A percentile compares a stretch with the other conserved stretches of the same genome.
phyloP scores from a whole-genome alignment of 2,329 filamentous ascomycete species.

The Fusarium continuum region DNA sequence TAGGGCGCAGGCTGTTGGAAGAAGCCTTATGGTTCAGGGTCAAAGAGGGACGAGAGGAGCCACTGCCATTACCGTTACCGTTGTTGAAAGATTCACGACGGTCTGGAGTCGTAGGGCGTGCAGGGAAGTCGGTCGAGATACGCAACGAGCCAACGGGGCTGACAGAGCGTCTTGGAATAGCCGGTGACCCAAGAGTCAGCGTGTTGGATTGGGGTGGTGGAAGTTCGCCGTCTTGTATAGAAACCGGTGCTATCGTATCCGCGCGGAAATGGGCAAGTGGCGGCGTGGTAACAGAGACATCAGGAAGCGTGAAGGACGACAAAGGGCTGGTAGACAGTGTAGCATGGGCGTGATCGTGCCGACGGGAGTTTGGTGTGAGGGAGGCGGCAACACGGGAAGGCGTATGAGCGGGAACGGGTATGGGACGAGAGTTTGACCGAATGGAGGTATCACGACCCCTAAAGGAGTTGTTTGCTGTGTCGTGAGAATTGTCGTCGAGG shows the following conservation, averaged over 20 bases:
- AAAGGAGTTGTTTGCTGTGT: slow-evolving; percentile 20
- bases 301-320: slow-evolving; percentile 34
- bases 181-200: slow-evolving; percentile 21
- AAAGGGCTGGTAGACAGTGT: slow-evolving; percentile 31
- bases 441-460: slow-evolving; percentile 36
- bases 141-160: slow-evolving; percentile 46
- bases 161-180: slow-evolving; percentile 23
- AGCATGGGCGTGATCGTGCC: slow-evolving; percentile 33
- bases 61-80: slow-evolving; percentile 48
- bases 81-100: slow-evolving; percentile 51
- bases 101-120: slow-evolving; percentile 34
- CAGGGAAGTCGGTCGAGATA: slow-evolving; percentile 51
- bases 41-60: slow-evolving; percentile 44
- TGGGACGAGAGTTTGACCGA: slow-evolving; percentile 32
- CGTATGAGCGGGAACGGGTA: slow-evolving; percentile 31
- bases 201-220: slow-evolving; percentile 23
- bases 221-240: slow-evolving; percentile 35
- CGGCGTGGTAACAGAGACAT: slow-evolving; percentile 40
- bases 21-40: slow-evolving; percentile 46
- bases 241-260: slow-evolving; percentile 48
- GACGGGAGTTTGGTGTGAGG: slow-evolving; percentile 32
- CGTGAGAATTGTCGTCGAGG: slow-evolving; percentile 33
- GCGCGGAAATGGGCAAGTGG: slow-evolving; percentile 41
- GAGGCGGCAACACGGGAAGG: slow-evolving; percentile 25
- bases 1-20: slow-evolving; percentile 53